A percentile compares a stretch with the other conserved stretches of the same genome.
Evolutionary conservation across 2,329 filamentous ascomycete species (phyloP).

Genomic region (Epichloe amarillans): DNA sequence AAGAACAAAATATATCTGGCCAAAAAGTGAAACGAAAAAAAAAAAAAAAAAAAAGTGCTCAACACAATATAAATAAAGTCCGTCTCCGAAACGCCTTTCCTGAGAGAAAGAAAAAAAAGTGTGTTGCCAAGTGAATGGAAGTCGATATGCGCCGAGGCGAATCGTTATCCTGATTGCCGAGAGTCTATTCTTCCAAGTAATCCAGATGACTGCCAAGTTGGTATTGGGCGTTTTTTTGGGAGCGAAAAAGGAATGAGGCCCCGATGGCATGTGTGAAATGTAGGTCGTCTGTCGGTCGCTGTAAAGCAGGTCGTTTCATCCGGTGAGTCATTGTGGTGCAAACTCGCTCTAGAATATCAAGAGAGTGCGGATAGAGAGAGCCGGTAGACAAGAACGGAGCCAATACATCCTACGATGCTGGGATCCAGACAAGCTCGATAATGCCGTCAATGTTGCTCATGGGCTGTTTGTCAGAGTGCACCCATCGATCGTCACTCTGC

Average conservation of each 20-base stretch:
- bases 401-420: slow-evolving; percentile 12
- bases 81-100: slow-evolving; percentile 5
- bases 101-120: not conserved
- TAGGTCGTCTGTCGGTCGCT: not conserved
- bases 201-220: not conserved
- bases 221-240: not conserved
- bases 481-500: slow-evolving; percentile 40
- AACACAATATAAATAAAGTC: slow-evolving; percentile 1
- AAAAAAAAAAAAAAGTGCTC: not conserved
- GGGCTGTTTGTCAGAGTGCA: slow-evolving; percentile 27
- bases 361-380: not conserved
- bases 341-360: not conserved
- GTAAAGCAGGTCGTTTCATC: not conserved
- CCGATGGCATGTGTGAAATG: not conserved
- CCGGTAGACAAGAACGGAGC: not conserved
- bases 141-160: slow-evolving; percentile 1
- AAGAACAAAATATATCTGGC: not conserved
- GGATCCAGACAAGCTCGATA: slow-evolving; percentile 44
- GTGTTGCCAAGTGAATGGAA: not conserved
- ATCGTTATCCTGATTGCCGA: not conserved
- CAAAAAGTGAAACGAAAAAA: not conserved
- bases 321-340: not conserved
- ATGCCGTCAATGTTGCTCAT: slow-evolving; percentile 43
- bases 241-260: not conserved
- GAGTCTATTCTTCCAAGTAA: not conserved